Evolutionary conservation across 2,329 filamentous ascomycete genomes (phyloP).

Genomic region (Sclerotinia glacialis): DNA sequence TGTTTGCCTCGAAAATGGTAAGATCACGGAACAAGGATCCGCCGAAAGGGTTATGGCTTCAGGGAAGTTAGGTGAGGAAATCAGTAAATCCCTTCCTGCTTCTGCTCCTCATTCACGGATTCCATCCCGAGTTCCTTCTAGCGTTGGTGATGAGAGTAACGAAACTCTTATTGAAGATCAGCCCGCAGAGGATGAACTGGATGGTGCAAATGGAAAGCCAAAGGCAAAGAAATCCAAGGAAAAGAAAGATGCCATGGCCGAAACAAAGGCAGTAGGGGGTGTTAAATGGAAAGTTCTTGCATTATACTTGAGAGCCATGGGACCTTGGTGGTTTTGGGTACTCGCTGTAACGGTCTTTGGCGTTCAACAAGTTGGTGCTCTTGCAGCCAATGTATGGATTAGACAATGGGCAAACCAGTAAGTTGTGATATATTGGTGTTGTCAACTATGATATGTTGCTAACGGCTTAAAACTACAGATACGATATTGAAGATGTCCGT

Average conservation of each 20-base stretch:
- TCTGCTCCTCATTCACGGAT: constrained; percentile 70
- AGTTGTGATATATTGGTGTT: neutral
- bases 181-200: constrained; percentile 44
- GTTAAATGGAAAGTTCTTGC: constrained; percentile 85
- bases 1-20: constrained; percentile 84
- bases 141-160: constrained; percentile 61
- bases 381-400: constrained; percentile 93
- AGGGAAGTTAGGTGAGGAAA: constrained; percentile 85
- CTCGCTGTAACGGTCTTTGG: constrained; percentile 72
- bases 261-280: constrained; percentile 78
- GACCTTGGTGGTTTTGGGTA: constrained; percentile 94
- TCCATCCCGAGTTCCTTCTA: constrained; percentile 75
- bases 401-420: constrained; percentile 94
- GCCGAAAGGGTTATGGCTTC: constrained; percentile 76
- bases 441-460: neutral
- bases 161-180: constrained; percentile 56
- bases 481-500: constrained; percentile 39
- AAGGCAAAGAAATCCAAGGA: constrained; percentile 42
- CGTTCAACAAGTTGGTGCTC: constrained; percentile 77
- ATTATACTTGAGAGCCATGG: constrained; percentile 87
- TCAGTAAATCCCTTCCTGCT: constrained; percentile 68
- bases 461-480: constrained; percentile 6
- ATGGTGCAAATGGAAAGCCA: constrained; percentile 44
- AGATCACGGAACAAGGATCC: constrained; percentile 71
- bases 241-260: constrained; percentile 56